A percentile compares a stretch with the other conserved stretches of the same genome.
phyloP scores from a whole-genome alignment of 257 asterid species.

The Apocynum venetum region DNA sequence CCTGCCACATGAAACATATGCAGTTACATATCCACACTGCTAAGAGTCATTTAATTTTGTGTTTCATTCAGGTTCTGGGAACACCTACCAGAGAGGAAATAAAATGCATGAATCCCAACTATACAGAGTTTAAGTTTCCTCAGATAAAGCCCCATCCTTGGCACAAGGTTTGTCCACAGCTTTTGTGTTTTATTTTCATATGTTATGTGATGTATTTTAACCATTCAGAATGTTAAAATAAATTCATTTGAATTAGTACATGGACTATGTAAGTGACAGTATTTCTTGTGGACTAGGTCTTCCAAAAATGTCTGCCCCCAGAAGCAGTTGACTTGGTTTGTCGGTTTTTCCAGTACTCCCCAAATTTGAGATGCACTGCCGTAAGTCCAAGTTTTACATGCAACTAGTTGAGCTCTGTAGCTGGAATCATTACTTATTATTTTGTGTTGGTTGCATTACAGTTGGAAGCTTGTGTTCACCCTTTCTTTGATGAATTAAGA shows the following conservation, averaged over 20 bases:
- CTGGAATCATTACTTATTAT: constrained; percentile 11
- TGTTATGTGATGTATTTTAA: not conserved
- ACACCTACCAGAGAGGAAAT: constrained; percentile 98
- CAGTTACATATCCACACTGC: not conserved
- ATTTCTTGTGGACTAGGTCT: constrained; percentile 53
- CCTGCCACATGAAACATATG: not conserved
- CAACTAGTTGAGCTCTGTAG: constrained; percentile 17
- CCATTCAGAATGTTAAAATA: not conserved
- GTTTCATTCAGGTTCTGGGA: constrained; percentile 76
- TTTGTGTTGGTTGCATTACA: constrained; percentile 29
- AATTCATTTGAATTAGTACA: not conserved
- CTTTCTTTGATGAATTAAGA: constrained; percentile 90
- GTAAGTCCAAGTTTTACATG: constrained; percentile 50
- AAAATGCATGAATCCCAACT: constrained; percentile 96
- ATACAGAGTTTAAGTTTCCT: constrained; percentile 87
- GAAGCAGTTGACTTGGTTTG: constrained; percentile 95
- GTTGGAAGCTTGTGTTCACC: constrained; percentile 98
- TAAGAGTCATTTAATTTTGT: constrained; percentile 10
- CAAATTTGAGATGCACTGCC: constrained; percentile 95
- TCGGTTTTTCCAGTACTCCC: constrained; percentile 93
- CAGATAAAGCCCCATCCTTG: constrained; percentile 99
- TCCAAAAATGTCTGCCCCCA: constrained; percentile 95
- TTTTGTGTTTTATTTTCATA: not conserved
- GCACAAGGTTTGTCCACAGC: constrained; percentile 65
- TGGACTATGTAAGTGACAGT: constrained; percentile 12